A percentile compares a stretch with the other conserved stretches of the same genome.
phyloP scores from a whole-genome alignment of 768 basidiomycete genomes.

The Suillus hirtellus region DNA sequence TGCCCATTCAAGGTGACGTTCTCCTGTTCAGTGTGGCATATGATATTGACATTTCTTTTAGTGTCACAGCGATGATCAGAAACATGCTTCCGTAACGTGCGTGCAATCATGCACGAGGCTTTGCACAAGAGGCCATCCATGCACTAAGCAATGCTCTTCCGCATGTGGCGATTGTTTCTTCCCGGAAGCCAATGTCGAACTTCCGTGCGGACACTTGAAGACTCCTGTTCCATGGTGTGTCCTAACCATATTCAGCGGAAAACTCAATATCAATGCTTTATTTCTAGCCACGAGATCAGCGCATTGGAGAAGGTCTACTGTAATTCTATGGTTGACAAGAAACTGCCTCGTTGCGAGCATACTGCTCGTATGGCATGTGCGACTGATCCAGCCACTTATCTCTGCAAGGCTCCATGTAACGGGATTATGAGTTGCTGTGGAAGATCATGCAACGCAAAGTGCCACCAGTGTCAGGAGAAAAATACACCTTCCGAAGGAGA shows the following conservation, averaged over 20 bases:
- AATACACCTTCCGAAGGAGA: slow-evolving; percentile 4
- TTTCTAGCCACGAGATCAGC: slow-evolving; percentile 46
- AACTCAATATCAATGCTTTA: neutral
- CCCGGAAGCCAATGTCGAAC: slow-evolving; percentile 41
- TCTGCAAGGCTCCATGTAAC: slow-evolving; percentile 45
- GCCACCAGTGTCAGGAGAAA: slow-evolving; percentile 47
- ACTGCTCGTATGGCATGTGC: slow-evolving; percentile 47
- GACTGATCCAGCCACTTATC: slow-evolving; percentile 37
- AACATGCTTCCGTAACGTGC: slow-evolving; percentile 51
- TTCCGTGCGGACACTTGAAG: slow-evolving; percentile 60
- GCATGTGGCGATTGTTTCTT: slow-evolving; percentile 57
- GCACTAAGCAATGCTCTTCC: slow-evolving; percentile 48
- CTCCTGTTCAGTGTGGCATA: neutral
- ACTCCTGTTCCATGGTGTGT: slow-evolving; percentile 51
- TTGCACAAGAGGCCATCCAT: slow-evolving; percentile 60
- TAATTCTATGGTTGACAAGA: slow-evolving; percentile 40
- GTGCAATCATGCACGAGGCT: slow-evolving; percentile 48
- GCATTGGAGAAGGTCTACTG: slow-evolving; percentile 47
- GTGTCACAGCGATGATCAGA: slow-evolving; percentile 64
- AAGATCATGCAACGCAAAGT: slow-evolving; percentile 47
- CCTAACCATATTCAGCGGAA: neutral
- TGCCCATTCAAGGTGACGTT: slow-evolving; percentile 58
- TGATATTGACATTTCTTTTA: slow-evolving; percentile 21
- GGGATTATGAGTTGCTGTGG: slow-evolving; percentile 54
- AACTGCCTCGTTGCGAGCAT: slow-evolving; percentile 57